These are phyloP conservation scores for Raddia guianensis DNA, from an alignment of 176 grass and related monocot genomes.

Conservation along the genomic window DNA sequence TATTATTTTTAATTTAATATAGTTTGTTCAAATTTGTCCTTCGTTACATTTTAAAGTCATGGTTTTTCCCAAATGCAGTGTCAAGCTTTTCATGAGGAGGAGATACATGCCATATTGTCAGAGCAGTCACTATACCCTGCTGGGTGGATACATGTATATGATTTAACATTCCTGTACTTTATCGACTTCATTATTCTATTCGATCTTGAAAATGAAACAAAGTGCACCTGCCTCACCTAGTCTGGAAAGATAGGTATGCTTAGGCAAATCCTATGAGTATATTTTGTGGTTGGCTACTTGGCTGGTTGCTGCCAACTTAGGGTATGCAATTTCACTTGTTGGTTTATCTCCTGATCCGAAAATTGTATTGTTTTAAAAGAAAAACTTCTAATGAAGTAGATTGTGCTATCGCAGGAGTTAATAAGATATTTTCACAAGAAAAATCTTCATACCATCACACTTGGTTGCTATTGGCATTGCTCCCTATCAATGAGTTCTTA, in stretches of 20 bases:
- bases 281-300: background rate
- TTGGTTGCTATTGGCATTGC: background rate
- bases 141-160: conserved; percentile 96
- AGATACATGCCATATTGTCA: conserved; percentile 84
- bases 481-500: background rate
- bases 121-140: conserved; percentile 87
- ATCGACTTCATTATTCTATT: background rate
- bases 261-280: background rate
- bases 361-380: background rate
- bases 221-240: background rate
- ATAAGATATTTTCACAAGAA: background rate
- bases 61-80: conserved; percentile 52
- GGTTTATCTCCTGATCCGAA: background rate
- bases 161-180: conserved; percentile 23
- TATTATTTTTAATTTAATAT: background rate
- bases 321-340: background rate
- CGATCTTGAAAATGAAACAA: conserved; percentile 1
- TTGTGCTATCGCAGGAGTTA: conserved; percentile 11
- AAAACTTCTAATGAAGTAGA: background rate
- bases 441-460: background rate
- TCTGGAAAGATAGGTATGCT: conserved; percentile 16
- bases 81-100: conserved; percentile 89
- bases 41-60: background rate
- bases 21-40: background rate
- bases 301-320: background rate